A percentile compares a stretch with the other conserved stretches of the same genome.
These are phyloP conservation scores for Globisporangium apiculatum DNA, from an alignment of 352 stramenopile species.

Conservation along the genomic window DNA sequence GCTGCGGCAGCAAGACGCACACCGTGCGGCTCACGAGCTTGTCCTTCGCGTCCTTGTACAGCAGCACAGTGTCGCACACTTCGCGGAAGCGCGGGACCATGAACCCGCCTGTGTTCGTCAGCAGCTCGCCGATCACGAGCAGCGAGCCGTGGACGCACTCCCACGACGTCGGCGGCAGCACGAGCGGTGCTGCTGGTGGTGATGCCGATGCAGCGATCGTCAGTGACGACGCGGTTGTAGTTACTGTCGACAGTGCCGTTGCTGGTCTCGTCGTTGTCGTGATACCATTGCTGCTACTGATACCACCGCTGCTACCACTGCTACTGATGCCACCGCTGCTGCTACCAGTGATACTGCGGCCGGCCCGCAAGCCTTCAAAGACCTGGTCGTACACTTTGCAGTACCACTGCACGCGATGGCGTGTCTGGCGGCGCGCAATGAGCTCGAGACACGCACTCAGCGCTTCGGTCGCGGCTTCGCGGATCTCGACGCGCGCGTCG, in stretches of 20 bases:
- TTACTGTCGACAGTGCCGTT: too few relatives aligned
- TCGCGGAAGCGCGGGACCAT: constrained; percentile 96
- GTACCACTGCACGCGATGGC: constrained; percentile 88
- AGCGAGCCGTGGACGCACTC: constrained; percentile 92
- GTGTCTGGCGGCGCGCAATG: constrained; percentile 73
- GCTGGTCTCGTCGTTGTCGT: background rate
- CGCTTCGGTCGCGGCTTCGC: constrained; percentile 74
- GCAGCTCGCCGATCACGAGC: constrained; percentile 91
- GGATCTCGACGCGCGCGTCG: constrained; percentile 69
- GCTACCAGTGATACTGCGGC: background rate
- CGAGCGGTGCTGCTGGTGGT: constrained; percentile 3
- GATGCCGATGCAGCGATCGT: constrained; percentile 5
- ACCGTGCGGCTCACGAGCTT: constrained; percentile 78
- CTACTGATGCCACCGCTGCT: constrained; percentile 10
- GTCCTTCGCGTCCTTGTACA: constrained; percentile 89
- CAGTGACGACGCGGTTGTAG: background rate
- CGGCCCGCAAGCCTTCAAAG: constrained; percentile 59
- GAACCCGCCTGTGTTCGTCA: constrained; percentile 94
- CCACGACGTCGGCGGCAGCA: constrained; percentile 35
- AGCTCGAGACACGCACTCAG: constrained; percentile 86
- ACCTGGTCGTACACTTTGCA: constrained; percentile 90
- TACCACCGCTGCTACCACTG: constrained; percentile 9
- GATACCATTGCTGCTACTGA: background rate
- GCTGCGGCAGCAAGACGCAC: constrained; percentile 87
- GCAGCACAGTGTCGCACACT: constrained; percentile 91